Conservation (phyloP, 192 early-diverging fungal genomes). For the Podila verticillata region DNA sequence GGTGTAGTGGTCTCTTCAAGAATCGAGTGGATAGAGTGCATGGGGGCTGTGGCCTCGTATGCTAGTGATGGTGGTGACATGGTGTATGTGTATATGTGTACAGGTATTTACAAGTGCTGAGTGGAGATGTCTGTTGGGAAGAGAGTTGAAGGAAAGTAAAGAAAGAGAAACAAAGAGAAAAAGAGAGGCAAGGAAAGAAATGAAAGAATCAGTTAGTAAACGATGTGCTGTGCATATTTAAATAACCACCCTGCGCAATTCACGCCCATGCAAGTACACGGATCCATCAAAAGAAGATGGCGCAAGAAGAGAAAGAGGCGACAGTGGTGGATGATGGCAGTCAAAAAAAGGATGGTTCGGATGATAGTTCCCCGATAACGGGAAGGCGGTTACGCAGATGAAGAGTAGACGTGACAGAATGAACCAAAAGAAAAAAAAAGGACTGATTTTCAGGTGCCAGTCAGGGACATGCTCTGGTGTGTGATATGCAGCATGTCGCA, state of each 20-base stretch:
- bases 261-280: neutral
- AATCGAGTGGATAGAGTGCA: neutral
- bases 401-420: neutral
- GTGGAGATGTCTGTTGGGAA: neutral
- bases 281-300: too few relatives aligned
- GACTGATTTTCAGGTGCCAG: conserved; percentile 1
- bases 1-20: neutral
- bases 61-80: neutral
- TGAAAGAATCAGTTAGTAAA: neutral
- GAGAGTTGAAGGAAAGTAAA: neutral
- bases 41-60: conserved; percentile 5
- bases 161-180: neutral
- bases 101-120: neutral
- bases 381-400: neutral
- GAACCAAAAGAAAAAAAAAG: neutral
- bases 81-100: neutral
- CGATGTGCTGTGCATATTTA: neutral
- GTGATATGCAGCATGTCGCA: neutral
- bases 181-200: neutral
- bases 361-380: neutral
- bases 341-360: neutral
- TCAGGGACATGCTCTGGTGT: neutral
- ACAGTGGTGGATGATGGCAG: neutral
- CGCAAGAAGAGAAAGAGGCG: too few relatives aligned
- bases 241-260: neutral